Percentiles rank a stretch among this genome's conserved stretches.
These are phyloP conservation scores for Salix viminalis DNA, from an alignment of 345 rosid genomes.

Conservation along the genomic window DNA sequence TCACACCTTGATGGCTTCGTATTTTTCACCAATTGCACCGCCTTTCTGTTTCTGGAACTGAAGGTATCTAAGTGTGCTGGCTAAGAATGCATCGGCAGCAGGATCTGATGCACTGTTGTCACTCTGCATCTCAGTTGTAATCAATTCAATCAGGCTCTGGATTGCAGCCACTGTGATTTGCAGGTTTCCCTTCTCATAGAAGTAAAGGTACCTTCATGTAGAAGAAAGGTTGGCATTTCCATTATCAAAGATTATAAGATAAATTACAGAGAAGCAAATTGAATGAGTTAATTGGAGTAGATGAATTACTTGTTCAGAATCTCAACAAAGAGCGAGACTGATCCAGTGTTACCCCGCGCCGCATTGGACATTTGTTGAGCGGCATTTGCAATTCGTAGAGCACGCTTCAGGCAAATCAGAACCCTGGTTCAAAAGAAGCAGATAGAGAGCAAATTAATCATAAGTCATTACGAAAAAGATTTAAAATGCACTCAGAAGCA, in stretches of 20 bases:
- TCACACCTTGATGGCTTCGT: constrained; percentile 67
- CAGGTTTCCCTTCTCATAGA: constrained; percentile 84
- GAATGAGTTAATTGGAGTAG: not conserved
- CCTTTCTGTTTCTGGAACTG: constrained; percentile 98
- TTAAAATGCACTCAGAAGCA: not conserved
- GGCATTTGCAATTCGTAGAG: constrained; percentile 88
- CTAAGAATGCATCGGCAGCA: constrained; percentile 69
- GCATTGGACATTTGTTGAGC: constrained; percentile 85
- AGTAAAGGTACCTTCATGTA: constrained; percentile 70
- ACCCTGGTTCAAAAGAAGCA: constrained; percentile 45
- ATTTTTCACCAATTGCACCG: constrained; percentile 73
- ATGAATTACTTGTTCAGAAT: constrained; percentile 79
- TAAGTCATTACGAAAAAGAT: not conserved
- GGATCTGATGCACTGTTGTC: constrained; percentile 61
- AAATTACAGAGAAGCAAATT: not conserved
- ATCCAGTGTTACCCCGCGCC: constrained; percentile 73
- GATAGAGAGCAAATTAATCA: not conserved
- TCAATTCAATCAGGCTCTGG: constrained; percentile 73
- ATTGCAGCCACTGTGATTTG: constrained; percentile 68
- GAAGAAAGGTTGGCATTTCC: not conserved
- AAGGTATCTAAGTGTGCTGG: constrained; percentile 67
- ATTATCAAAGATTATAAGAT: not conserved
- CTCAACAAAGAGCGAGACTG: constrained; percentile 80
- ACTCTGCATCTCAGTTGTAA: constrained; percentile 68
- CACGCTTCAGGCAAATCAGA: constrained; percentile 86